Percentiles rank a stretch among this genome's conserved stretches.
Conservation (phyloP, 176 grass and related monocot genomes). For the Tillandsia leiboldiana region DNA sequence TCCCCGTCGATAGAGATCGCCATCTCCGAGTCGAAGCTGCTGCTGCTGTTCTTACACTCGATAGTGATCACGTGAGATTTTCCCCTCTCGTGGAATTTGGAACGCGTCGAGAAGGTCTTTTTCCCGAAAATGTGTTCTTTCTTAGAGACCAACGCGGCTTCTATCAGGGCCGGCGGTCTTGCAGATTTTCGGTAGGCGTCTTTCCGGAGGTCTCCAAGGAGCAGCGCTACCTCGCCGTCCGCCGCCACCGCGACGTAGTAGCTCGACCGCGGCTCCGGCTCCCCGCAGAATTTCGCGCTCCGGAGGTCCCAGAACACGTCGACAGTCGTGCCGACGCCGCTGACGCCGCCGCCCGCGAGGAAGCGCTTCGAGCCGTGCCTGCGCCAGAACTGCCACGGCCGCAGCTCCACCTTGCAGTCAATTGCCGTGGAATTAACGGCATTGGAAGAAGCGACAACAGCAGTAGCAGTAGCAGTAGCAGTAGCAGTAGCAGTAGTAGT, state of each 20-base stretch:
- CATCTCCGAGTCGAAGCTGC: slow-evolving; percentile 50
- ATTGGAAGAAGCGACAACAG: neutral
- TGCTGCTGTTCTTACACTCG: slow-evolving; percentile 53
- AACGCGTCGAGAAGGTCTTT: slow-evolving; percentile 64
- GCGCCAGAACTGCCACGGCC: slow-evolving; percentile 86
- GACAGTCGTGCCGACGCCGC: slow-evolving; percentile 29
- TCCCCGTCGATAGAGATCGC: slow-evolving; percentile 66
- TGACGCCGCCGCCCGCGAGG: slow-evolving; percentile 7
- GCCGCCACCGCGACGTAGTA: slow-evolving; percentile 74
- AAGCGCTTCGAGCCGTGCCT: slow-evolving; percentile 71
- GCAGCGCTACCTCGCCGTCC: slow-evolving; percentile 47
- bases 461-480: neutral
- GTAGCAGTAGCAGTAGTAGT: too few species aligned
- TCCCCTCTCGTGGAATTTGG: slow-evolving; percentile 54
- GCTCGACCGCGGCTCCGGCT: slow-evolving; percentile 55
- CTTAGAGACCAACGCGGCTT: slow-evolving; percentile 56
- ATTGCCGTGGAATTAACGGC: too few species aligned
- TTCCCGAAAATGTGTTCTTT: slow-evolving; percentile 87
- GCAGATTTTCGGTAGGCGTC: slow-evolving; percentile 58
- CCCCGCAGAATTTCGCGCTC: slow-evolving; percentile 50
- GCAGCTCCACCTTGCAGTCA: slow-evolving; percentile 77
- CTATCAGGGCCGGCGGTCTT: slow-evolving; percentile 40
- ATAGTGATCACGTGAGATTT: slow-evolving; percentile 73
- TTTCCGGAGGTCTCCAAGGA: slow-evolving; percentile 79
- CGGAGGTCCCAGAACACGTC: slow-evolving; percentile 87